phyloP scores from a whole-genome alignment of 116 monocot species.

The Thalassia testudinum region DNA sequence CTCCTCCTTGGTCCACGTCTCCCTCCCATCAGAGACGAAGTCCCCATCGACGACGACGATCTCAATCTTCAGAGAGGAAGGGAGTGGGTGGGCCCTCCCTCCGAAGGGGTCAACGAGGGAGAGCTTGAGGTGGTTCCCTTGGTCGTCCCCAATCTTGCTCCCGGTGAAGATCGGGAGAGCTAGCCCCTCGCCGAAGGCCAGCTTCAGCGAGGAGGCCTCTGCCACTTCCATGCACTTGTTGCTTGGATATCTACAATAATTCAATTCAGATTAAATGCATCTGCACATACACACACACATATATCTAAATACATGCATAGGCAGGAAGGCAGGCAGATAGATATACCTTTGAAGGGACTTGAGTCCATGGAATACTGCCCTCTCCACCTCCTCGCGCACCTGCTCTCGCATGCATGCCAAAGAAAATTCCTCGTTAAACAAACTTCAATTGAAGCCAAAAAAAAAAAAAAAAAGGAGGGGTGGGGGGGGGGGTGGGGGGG shows the following conservation, averaged over 20 bases:
- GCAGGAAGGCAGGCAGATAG: neutral
- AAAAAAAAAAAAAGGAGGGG: neutral
- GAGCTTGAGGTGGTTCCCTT: conserved; percentile 24
- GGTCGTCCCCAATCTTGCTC: conserved; percentile 40
- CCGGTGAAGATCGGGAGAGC: conserved; percentile 52
- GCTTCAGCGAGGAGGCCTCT: conserved; percentile 16
- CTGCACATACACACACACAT: neutral
- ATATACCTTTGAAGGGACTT: neutral
- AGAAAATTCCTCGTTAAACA: neutral
- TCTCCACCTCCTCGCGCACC: conserved; percentile 1
- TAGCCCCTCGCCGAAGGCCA: conserved; percentile 24
- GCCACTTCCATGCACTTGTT: conserved; percentile 1
- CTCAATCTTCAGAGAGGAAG: conserved; percentile 35
- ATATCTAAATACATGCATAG: neutral
- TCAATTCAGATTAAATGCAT: neutral
- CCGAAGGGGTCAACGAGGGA: conserved; percentile 9
- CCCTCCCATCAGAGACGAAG: conserved; percentile 19
- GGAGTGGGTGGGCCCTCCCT: neutral
- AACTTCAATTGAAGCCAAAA: too few species aligned
- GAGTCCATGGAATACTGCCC: neutral
- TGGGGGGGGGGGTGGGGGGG: neutral
- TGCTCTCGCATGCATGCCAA: neutral
- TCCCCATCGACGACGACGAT: conserved; percentile 50
- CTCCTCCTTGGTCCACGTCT: conserved; percentile 31
- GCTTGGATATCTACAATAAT: neutral